Percentiles rank a stretch among this genome's conserved stretches.
Evolutionary conservation across 352 stramenopile genomes (phyloP).

Genomic region (Globisporangium abappressorium): DNA sequence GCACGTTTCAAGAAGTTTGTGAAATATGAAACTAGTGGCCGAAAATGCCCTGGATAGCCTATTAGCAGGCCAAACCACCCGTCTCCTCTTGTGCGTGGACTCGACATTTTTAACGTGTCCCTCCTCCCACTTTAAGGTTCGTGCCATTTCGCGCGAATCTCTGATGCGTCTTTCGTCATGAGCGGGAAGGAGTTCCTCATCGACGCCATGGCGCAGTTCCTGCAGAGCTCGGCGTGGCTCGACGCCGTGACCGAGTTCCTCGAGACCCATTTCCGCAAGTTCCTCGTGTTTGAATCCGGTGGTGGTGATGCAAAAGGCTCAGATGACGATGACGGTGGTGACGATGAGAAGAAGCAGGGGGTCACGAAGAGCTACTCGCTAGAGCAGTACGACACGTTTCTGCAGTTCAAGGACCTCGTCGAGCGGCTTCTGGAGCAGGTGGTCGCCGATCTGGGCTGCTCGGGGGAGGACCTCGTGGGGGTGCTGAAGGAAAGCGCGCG

Average conservation of each 20-base stretch:
- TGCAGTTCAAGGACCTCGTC: slow-evolving; percentile 67
- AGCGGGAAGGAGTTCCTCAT: slow-evolving; percentile 69
- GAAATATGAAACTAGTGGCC: neutral
- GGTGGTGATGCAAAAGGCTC: too few species aligned
- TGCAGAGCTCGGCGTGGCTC: slow-evolving; percentile 53
- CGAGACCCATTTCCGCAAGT: slow-evolving; percentile 48
- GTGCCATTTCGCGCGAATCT: neutral
- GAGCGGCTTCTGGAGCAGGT: slow-evolving; percentile 60
- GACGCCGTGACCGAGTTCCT: slow-evolving; percentile 53
- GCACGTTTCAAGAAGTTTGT: neutral
- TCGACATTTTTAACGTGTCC: neutral
- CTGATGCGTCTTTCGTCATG: slow-evolving; percentile 12
- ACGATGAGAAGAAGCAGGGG: slow-evolving; percentile 15
- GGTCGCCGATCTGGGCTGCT: slow-evolving; percentile 59
- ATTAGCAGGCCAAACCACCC: neutral
- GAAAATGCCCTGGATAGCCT: neutral
- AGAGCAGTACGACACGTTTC: slow-evolving; percentile 65
- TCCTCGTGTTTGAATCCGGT: slow-evolving; percentile 20
- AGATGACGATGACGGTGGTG: neutral
- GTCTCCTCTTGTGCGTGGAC: too few species aligned
- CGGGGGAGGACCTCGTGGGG: slow-evolving; percentile 47
- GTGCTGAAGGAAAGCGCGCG: slow-evolving; percentile 43
- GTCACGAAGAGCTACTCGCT: slow-evolving; percentile 36
- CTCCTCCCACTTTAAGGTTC: neutral
- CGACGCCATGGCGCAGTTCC: slow-evolving; percentile 68